Evolutionary conservation across 495 filamentous ascomycete species (phyloP), one percentile per base, ranked within the genome.

Genomic region (Astrothelium subdiscretum): DNA sequence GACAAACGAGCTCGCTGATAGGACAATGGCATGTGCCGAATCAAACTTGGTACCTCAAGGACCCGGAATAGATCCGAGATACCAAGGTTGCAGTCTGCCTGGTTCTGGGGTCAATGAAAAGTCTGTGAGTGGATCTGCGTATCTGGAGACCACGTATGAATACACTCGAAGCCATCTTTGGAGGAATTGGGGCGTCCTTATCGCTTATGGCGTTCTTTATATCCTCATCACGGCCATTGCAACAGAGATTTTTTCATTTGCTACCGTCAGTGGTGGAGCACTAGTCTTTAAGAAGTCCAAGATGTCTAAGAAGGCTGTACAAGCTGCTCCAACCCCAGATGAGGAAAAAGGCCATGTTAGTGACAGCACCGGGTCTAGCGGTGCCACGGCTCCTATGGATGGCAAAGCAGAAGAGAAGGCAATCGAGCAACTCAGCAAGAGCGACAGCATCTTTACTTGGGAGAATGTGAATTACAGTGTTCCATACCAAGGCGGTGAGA

Each of bases 381-480:
- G 32, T n/a, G 31, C 11, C 27, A 65, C 65, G 2, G 48, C 59
- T 3, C 13, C 66, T 24, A 38, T 59, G 8, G 66, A 69, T 11
- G 68, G 76, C 76, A 68, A 66, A 65, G 58, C 70, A 63, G 62
- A 71, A 65, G 68, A 77, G 24, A 71, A 75, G 6, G 71, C 76
- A n/a, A 76, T 85, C 61, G 76, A 81, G 58, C 73, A 81, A 24
- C 72, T 87, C 20, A 80, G 80, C 1, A 81, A 78, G 31, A 85
- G 81, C 64, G 83, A 88, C 61, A 83, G 82, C 22, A 76, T 89
- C 59, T 90, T 92, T 73, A 92, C 88, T 18, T 92, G 87, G 86
- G 76, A 79, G 15, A 75, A 91, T 65, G 80, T 92, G 27, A 80
- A 87, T 35, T 90, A 87, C 63, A 85, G 80, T 2, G 86, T 92